phyloP scores from a whole-genome alignment of 768 basidiomycete genomes.

The Strobilomyces echinocephalus region DNA sequence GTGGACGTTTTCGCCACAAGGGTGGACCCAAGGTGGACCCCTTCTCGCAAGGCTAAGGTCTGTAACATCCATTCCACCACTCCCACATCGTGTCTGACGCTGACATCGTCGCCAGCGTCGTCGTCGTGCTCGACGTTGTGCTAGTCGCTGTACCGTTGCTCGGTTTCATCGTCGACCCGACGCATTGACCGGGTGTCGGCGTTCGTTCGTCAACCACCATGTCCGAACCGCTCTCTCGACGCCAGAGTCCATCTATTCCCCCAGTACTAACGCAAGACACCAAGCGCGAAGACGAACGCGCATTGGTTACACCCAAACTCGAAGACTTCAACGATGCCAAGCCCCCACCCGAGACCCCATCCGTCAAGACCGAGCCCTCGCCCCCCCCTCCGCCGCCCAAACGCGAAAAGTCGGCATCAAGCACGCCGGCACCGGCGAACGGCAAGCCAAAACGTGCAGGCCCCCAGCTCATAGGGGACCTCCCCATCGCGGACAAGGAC shows the following conservation, averaged over 20 bases:
- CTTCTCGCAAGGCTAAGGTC: slow-evolving; percentile 16
- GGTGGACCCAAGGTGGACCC: not conserved
- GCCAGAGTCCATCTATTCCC: slow-evolving; percentile 25
- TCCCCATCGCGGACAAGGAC: slow-evolving; percentile 70
- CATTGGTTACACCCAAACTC: slow-evolving; percentile 4
- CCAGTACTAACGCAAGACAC: slow-evolving; percentile 8
- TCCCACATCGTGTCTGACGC: slow-evolving; percentile 8
- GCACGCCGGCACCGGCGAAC: slow-evolving; percentile 33
- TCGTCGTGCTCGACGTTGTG: slow-evolving; percentile 19
- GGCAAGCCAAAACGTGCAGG: slow-evolving; percentile 34
- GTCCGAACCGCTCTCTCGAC: slow-evolving; percentile 27
- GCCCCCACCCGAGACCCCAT: slow-evolving; percentile 25
- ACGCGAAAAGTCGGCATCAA: slow-evolving; percentile 32
- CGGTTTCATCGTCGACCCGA: slow-evolving; percentile 21
- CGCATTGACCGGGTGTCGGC: slow-evolving; percentile 15
- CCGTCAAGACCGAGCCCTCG: slow-evolving; percentile 28
- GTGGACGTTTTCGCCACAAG: slow-evolving; percentile 14
- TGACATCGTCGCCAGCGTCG: slow-evolving; percentile 10
- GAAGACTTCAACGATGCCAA: slow-evolving; percentile 24
- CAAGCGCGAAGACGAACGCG: slow-evolving; percentile 13
- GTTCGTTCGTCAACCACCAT: slow-evolving; percentile 23
- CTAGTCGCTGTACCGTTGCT: slow-evolving; percentile 17
- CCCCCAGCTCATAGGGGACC: slow-evolving; percentile 73
- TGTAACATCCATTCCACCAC: slow-evolving; percentile 8
- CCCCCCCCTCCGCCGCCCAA: slow-evolving; percentile 27